Evolutionary conservation across 768 basidiomycete species (phyloP).

Genomic region (Cubamyces sp.): DNA sequence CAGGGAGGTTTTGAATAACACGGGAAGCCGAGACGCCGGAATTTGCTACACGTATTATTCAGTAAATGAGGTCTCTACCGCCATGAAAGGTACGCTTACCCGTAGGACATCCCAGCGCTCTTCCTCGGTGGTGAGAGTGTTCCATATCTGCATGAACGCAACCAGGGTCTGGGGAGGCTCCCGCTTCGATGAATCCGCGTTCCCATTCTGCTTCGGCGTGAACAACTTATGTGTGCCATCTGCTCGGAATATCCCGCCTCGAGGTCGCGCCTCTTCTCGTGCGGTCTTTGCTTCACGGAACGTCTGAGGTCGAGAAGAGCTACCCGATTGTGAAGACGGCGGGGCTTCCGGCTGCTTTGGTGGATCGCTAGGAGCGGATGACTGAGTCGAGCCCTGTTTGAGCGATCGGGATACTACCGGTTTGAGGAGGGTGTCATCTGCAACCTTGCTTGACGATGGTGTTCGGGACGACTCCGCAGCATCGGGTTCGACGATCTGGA

Average conservation of each 20-base stretch:
- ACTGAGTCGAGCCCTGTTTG: background rate
- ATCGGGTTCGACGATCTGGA: conserved; percentile 55
- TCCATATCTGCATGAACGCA: conserved; percentile 68
- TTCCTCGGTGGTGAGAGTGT: conserved; percentile 40
- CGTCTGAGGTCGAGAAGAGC: conserved; percentile 31
- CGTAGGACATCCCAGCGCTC: conserved; percentile 62
- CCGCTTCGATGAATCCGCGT: conserved; percentile 13
- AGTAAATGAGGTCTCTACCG: background rate
- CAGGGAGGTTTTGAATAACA: conserved; percentile 69
- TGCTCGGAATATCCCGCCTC: conserved; percentile 74
- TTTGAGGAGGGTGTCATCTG: conserved; percentile 37
- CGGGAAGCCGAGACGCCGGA: conserved; percentile 56
- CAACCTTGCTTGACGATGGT: conserved; percentile 11
- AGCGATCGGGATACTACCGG: conserved; percentile 45
- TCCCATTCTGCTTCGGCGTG: conserved; percentile 9
- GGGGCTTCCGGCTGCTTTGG: conserved; percentile 5
- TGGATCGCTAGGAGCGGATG: background rate
- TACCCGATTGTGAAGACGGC: background rate
- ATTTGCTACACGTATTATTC: conserved; percentile 47
- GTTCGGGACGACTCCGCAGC: conserved; percentile 17
- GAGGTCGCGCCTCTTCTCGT: conserved; percentile 55
- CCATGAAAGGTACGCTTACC: conserved; percentile 44
- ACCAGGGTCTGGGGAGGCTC: conserved; percentile 54
- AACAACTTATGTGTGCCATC: conserved; percentile 67
- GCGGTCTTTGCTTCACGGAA: conserved; percentile 64